These are phyloP conservation scores for Paramecium caudatum DNA, from an alignment of 73 alveolate species.

Conservation along the genomic window DNA sequence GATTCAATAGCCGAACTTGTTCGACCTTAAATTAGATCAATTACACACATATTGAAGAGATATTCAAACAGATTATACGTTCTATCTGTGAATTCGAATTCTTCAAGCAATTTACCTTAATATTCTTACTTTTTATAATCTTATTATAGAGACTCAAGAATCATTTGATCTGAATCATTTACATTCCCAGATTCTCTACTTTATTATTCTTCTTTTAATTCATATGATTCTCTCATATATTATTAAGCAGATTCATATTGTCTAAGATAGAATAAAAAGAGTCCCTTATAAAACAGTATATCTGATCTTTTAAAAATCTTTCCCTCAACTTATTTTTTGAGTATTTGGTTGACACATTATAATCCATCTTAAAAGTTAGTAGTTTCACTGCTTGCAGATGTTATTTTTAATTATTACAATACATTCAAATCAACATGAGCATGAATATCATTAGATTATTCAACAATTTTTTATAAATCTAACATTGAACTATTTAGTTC, in stretches of 20 bases:
- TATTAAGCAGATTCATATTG: slow-evolving; percentile 52
- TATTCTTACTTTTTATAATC: background rate
- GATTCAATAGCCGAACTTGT: slow-evolving; percentile 20
- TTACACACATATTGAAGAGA: slow-evolving; percentile 40
- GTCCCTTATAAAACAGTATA: slow-evolving; percentile 69
- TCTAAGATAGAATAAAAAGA: slow-evolving; percentile 58
- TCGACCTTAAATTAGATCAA: slow-evolving; percentile 13
- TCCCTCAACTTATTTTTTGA: slow-evolving; percentile 66
- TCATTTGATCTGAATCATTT: slow-evolving; percentile 53
- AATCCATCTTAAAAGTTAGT: background rate
- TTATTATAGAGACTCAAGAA: background rate
- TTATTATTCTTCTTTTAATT: slow-evolving; percentile 63
- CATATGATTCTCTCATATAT: slow-evolving; percentile 59
- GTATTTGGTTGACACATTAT: background rate
- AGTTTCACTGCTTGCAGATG: background rate
- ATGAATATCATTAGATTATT: slow-evolving; percentile 52
- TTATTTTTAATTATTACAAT: slow-evolving; percentile 24
- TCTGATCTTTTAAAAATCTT: slow-evolving; percentile 70
- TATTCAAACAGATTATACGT: slow-evolving; percentile 73
- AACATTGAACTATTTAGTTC: slow-evolving; percentile 67
- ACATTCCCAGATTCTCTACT: background rate
- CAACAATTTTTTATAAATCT: slow-evolving; percentile 58
- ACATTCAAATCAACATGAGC: slow-evolving; percentile 29
- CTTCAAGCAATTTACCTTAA: slow-evolving; percentile 39
- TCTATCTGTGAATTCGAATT: slow-evolving; percentile 74